phyloP scores from a whole-genome alignment of 2,329 filamentous ascomycete species.

The Falciphora oryzae region DNA sequence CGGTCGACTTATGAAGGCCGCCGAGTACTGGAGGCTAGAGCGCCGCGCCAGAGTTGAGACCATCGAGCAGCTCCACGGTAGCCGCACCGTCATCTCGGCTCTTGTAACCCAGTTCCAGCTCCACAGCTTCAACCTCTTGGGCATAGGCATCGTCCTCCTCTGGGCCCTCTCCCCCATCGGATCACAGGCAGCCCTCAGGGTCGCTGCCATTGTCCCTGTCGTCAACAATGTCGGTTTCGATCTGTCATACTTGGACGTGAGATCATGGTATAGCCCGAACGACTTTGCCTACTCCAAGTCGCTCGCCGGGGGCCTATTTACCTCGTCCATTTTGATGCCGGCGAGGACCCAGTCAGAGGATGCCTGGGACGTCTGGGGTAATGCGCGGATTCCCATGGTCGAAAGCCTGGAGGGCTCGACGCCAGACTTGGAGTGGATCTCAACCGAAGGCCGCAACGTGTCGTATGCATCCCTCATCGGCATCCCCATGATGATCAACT shows the following conservation, averaged over 20 bases:
- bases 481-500: conserved; percentile 7
- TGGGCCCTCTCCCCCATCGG: conserved; percentile 27
- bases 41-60: conserved; percentile 20
- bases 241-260: background rate
- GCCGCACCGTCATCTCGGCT: conserved; percentile 23
- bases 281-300: conserved; percentile 8
- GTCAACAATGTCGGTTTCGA: conserved; percentile 22
- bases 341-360: conserved; percentile 7
- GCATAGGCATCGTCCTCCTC: conserved; percentile 19
- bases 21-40: conserved; percentile 23
- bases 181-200: conserved; percentile 23
- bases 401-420: conserved; percentile 8
- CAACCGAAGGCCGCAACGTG: background rate
- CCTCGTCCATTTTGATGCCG: conserved; percentile 7
- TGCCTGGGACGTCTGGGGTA: conserved; percentile 14
- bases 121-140: conserved; percentile 21
- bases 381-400: conserved; percentile 11
- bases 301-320: conserved; percentile 4
- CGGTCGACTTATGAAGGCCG: conserved; percentile 21
- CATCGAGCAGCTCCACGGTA: conserved; percentile 26
- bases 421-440: background rate
- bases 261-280: background rate
- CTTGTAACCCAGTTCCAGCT: conserved; percentile 22
- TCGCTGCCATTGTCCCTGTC: conserved; percentile 10
- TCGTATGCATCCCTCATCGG: conserved; percentile 13